Evolutionary conservation across 352 stramenopile genomes (phyloP), one percentile per base, ranked within the genome.

Genomic region (Phytopythium sindhum): DNA sequence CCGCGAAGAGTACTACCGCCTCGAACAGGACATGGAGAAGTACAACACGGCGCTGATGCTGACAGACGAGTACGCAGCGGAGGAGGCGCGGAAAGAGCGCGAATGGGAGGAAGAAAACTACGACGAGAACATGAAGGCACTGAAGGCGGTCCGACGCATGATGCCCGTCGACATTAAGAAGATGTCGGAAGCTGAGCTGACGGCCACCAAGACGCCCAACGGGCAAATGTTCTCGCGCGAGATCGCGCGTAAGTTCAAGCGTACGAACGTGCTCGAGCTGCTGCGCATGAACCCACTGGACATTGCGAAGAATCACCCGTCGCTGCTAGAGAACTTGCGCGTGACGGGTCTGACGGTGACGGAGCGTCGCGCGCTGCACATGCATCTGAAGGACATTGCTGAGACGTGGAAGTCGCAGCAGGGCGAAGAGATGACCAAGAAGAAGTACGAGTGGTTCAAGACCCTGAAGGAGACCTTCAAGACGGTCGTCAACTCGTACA

Each of bases 1-100:
- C 37, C 86, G 89, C 45, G 90, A 98, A 84, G 91, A 98, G 66
- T 97, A 98, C 73, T 97, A 93, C 72, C 86, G 83, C 61, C 73
- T 98, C 24, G 91, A 98, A 67, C 89, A 97, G 68, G 90, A 98
- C 64, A 97, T 98, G 90, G 90, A 98, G 67, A 96, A 97, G 68
- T 97, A 97, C 72, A 97, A 96, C 65, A 94, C 78, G 39, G 92
- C 92, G 26, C 65, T 98, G 45, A 92, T 97, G 76, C 62, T 97
- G n/a, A 96, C 90, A 51, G 92, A 98, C 60, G 92, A 98, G 69
- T 97, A 97, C 54, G 83, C 89, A 9, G 88, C 88, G 17, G 89
- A 98, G 76, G 81, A 97, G 74, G 84, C 90, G n/a, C 68, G 88
- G 62, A 91, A 95, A 57, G 92, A 98, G 62, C 81, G 80, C 37